These are phyloP conservation scores for Thraustotheca clavata DNA, from an alignment of 352 stramenopile species.

Conservation along the genomic window DNA sequence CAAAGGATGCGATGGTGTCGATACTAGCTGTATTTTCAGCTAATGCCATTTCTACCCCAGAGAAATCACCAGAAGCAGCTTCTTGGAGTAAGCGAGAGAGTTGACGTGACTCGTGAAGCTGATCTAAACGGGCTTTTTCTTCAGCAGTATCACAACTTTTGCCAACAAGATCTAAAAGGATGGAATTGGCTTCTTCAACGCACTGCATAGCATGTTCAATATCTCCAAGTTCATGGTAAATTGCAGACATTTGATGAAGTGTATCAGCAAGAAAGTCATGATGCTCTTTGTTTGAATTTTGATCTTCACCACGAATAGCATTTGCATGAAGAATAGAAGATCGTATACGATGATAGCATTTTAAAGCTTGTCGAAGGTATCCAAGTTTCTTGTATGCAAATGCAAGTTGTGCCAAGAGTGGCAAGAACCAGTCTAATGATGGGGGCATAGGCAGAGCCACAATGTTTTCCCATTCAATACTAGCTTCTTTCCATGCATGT, in stretches of 20 bases:
- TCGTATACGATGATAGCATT: conserved; percentile 14
- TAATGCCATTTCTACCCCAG: background rate
- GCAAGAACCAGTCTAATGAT: conserved; percentile 16
- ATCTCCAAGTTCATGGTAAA: conserved; percentile 20
- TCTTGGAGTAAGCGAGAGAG: conserved; percentile 8
- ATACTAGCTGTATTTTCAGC: background rate
- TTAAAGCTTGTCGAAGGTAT: conserved; percentile 9
- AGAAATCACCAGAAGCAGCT: conserved; percentile 10
- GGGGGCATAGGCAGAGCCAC: background rate
- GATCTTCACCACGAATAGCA: background rate
- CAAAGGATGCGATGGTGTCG: background rate
- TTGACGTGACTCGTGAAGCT: conserved; percentile 1
- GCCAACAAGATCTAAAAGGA: conserved; percentile 5
- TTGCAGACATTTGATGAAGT: conserved; percentile 14
- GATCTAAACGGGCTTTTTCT: background rate
- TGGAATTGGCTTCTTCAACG: conserved; percentile 8
- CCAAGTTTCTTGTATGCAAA: conserved; percentile 19
- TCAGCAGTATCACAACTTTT: background rate
- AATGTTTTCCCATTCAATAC: conserved; percentile 17
- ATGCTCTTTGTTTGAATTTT: too few species aligned
- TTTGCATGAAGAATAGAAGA: background rate
- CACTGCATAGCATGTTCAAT: conserved; percentile 11
- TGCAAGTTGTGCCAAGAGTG: conserved; percentile 9
- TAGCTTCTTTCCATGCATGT: background rate
- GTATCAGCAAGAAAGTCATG: conserved; percentile 13